Percentiles rank a stretch among this genome's conserved stretches.
phyloP scores from a whole-genome alignment of 1,284 basidiomycete genomes.

The Cutaneotrichosporon arboriforme region DNA sequence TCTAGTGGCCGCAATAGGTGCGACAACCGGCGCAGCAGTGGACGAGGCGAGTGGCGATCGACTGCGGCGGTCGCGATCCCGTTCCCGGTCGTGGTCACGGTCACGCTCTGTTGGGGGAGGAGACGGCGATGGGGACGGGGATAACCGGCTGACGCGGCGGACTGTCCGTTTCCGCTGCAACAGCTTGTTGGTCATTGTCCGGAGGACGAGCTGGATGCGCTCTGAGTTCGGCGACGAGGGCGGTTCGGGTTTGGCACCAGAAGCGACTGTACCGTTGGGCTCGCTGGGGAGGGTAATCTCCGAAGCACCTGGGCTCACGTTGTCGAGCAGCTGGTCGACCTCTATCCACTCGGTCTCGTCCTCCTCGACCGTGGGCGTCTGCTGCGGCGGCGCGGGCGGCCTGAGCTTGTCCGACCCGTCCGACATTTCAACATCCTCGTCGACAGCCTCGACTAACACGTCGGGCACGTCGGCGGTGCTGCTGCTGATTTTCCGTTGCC shows the following conservation, averaged over 20 bases:
- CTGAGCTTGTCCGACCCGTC: background rate
- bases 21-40: constrained; percentile 1
- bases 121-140: constrained; percentile 8
- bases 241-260: too few relatives aligned
- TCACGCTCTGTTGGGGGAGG: background rate
- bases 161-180: constrained; percentile 46
- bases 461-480: constrained; percentile 8
- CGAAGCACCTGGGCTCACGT: background rate
- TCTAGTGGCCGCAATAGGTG: background rate
- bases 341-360: constrained; percentile 47
- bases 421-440: constrained; percentile 16
- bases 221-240: constrained; percentile 21
- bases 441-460: constrained; percentile 15
- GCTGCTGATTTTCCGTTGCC: constrained; percentile 1
- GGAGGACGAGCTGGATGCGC: constrained; percentile 48
- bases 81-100: background rate
- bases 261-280: constrained; percentile 6
- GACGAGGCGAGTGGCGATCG: background rate
- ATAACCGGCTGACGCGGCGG: constrained; percentile 25
- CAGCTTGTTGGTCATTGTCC: constrained; percentile 50
- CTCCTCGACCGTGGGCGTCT: constrained; percentile 5
- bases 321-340: constrained; percentile 29
- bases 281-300: constrained; percentile 10
- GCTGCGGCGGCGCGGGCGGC: constrained; percentile 1
- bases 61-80: background rate